Percentiles rank a stretch among this genome's conserved stretches.
These are phyloP conservation scores for Hymenoscyphus linearis DNA, from an alignment of 2,329 filamentous ascomycete genomes.

Conservation along the genomic window DNA sequence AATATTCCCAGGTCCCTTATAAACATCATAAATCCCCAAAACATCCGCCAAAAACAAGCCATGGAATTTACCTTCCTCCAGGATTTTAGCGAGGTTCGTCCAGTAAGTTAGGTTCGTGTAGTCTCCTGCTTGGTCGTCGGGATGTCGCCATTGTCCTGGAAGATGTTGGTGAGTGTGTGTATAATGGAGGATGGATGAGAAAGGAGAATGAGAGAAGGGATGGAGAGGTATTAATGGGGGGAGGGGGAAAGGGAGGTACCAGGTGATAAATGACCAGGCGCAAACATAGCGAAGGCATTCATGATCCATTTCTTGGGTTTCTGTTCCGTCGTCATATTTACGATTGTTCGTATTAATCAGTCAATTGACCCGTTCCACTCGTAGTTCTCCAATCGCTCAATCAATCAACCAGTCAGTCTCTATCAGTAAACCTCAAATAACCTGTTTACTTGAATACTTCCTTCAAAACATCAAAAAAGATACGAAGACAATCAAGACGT, in stretches of 20 bases:
- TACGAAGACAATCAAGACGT: too few relatives aligned
- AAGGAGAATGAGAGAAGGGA: background rate
- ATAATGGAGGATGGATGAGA: background rate
- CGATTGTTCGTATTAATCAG: background rate
- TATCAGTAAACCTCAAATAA: too few relatives aligned
- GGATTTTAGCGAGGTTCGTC: slow-evolving; percentile 51
- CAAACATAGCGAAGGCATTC: slow-evolving; percentile 45
- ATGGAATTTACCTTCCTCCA: slow-evolving; percentile 57
- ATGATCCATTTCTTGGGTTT: slow-evolving; percentile 39
- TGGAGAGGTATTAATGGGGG: background rate
- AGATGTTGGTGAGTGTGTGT: background rate
- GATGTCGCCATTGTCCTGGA: slow-evolving; percentile 50
- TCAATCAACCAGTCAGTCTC: too few relatives aligned
- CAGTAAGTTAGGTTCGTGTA: slow-evolving; percentile 59
- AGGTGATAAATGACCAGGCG: slow-evolving; percentile 43
- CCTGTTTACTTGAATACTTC: too few relatives aligned
- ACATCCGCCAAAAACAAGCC: slow-evolving; percentile 63
- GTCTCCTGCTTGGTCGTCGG: slow-evolving; percentile 54
- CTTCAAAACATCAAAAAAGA: too few relatives aligned
- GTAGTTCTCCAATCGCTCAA: background rate
- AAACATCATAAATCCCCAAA: slow-evolving; percentile 61
- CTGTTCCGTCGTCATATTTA: background rate
- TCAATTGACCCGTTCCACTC: background rate
- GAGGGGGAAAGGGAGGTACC: slow-evolving; percentile 28
- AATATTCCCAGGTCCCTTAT: slow-evolving; percentile 42